Base-by-base conservation (phyloP, 768 basidiomycete genomes). In the Boletus tomentosulus region DNA sequence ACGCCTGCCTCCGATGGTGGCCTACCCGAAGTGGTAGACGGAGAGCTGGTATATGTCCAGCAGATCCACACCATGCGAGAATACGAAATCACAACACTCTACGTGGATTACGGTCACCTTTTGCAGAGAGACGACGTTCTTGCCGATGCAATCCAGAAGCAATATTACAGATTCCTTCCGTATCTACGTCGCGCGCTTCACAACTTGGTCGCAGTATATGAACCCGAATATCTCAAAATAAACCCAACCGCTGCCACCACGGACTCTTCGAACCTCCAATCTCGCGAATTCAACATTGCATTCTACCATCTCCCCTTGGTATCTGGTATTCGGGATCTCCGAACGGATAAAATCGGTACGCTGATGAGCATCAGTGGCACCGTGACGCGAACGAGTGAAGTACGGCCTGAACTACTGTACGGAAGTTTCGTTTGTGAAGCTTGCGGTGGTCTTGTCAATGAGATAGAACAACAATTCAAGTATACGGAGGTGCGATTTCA, bases 381-480 rank as follows among this genome's bases (percentile, higher is more conserved):
- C 1, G 96, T 98, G 35, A 98, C 97, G 1, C 81, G 97, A 49
- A 99, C 97, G 3, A 94, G 91, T 61, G 97, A 99, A 75, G 97
- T 99, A 43, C 79, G 97, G 30, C 97, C 97, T 2, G 97, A 98
- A 71, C 73, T 99, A 46, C 76, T 98, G 19, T 94, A 81, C 63
- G 97, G 96, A 19, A 94, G 90, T 54, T 99, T 97, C 68, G 83
- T 87, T 45, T 99, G 97, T 62, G 88, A 92, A 70, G 80, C 87
- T 41, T 99, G 97, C 66, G 80, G 83, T 44, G 91, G 89, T 30
- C 75, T 87, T 11, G 87, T 98, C 25, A 83, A 87, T 51, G 96
- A 98, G 65, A 86, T 99, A 46, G 97, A 99, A 67, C 97, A 99
- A 67, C 97, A 99, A 67, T 99, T 99, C 81, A 99, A 98, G 68